Percentiles rank a stretch among this genome's conserved stretches.
phyloP scores from a whole-genome alignment of 169 alveolate genomes.

The Plasmodium vivax region DNA sequence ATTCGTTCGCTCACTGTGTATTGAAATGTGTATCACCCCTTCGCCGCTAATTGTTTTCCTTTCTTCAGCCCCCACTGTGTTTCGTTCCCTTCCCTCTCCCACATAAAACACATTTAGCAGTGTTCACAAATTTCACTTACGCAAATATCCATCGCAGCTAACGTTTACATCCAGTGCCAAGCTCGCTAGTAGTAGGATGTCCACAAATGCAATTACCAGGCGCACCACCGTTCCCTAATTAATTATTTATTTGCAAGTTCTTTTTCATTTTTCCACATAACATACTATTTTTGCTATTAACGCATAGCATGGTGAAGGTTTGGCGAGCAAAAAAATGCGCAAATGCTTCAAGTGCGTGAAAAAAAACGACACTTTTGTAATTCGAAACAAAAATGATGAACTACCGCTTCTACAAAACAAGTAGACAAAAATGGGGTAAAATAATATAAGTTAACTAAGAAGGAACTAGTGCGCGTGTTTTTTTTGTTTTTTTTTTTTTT shows the following conservation, averaged over 20 bases:
- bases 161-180: conserved; percentile 26
- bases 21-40: not conserved
- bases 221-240: conserved; percentile 39
- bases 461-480: not conserved
- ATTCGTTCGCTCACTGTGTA: not conserved
- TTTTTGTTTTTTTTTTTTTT: not conserved
- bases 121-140: not conserved
- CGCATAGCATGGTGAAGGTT: not conserved
- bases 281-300: conserved; percentile 12
- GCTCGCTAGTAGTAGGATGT: conserved; percentile 28
- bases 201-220: conserved; percentile 27
- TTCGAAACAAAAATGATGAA: not conserved
- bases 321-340: not conserved
- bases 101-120: not conserved
- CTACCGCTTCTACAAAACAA: conserved; percentile 45
- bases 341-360: not conserved
- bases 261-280: not conserved
- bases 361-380: not conserved
- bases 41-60: not conserved
- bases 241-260: conserved; percentile 7
- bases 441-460: not conserved
- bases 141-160: conserved; percentile 67
- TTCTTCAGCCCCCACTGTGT: not conserved
- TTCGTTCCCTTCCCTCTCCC: not conserved
- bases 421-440: not conserved